Evolutionary conservation across 2,329 filamentous ascomycete genomes (phyloP).

Genomic region (Penicillium olsonii): DNA sequence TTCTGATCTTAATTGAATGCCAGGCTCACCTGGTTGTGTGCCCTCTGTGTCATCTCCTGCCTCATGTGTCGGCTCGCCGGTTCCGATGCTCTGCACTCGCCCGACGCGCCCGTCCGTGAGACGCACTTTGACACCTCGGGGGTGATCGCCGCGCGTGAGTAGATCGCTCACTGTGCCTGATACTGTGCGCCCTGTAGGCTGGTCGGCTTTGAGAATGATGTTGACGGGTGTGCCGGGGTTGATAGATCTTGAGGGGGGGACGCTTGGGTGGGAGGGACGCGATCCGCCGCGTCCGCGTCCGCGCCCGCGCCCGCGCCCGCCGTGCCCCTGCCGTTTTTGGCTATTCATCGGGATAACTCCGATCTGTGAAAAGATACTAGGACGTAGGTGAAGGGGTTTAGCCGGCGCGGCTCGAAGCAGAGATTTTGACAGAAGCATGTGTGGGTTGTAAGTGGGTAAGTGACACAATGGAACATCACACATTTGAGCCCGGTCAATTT

Average conservation of each 20-base stretch:
- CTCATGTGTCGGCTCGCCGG: not conserved
- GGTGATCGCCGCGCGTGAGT: constrained; percentile 72
- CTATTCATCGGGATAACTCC: constrained; percentile 7
- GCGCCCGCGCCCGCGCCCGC: not conserved
- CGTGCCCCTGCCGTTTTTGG: not conserved
- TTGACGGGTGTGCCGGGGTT: constrained; percentile 64
- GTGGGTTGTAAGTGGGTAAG: too few species aligned
- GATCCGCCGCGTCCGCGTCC: constrained; percentile 5
- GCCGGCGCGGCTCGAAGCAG: too few species aligned
- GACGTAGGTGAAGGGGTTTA: too few species aligned
- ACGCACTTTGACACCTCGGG: constrained; percentile 76
- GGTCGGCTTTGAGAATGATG: constrained; percentile 75
- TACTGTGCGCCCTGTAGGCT: constrained; percentile 71
- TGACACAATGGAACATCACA: too few species aligned
- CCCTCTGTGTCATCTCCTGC: not conserved
- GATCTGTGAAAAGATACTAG: too few species aligned
- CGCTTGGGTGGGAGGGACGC: constrained; percentile 12
- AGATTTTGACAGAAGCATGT: too few species aligned
- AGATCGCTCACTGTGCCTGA: constrained; percentile 66
- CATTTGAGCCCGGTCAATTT: too few species aligned
- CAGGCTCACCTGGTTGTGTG: not conserved
- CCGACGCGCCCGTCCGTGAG: constrained; percentile 71
- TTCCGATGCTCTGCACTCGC: constrained; percentile 59
- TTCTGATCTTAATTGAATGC: constrained; percentile 8
- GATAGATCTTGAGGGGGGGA: constrained; percentile 23